phyloP scores from a whole-genome alignment of 495 filamentous ascomycete species.

The Penicillium malachiteum region DNA sequence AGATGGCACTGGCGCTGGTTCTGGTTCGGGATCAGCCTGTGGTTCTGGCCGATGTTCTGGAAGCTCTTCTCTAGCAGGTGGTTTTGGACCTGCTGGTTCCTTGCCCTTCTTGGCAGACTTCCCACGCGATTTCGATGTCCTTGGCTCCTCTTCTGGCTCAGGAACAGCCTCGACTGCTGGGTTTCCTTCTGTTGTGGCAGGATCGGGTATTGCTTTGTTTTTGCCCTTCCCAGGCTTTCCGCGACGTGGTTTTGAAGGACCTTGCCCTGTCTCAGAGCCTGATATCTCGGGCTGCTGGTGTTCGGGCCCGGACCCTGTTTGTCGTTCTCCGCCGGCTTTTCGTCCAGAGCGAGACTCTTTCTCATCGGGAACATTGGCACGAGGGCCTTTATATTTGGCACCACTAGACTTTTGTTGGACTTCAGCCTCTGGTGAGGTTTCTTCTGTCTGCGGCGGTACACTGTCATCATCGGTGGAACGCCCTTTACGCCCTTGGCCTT shows the following conservation, averaged over 20 bases:
- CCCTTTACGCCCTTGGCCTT: conserved; percentile 5
- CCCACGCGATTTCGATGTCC: conserved; percentile 17
- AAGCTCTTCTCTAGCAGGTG: conserved; percentile 18
- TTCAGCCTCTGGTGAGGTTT: neutral
- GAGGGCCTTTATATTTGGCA: neutral
- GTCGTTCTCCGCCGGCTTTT: neutral
- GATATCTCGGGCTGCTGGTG: neutral
- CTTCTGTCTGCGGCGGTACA: neutral
- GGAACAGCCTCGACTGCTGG: conserved; percentile 1
- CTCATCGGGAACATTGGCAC: neutral
- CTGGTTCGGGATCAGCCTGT: conserved; percentile 9
- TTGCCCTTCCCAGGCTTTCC: neutral
- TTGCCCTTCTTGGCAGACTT: conserved; percentile 16
- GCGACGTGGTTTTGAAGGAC: neutral
- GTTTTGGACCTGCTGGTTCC: conserved; percentile 11
- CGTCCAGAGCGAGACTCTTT: conserved; percentile 1
- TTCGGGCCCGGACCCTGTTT: neutral
- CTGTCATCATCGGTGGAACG: neutral
- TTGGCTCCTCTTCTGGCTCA: conserved; percentile 8
- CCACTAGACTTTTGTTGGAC: neutral
- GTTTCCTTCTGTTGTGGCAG: neutral
- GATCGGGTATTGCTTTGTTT: neutral
- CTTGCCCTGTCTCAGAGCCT: neutral
- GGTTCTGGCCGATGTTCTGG: conserved; percentile 4
- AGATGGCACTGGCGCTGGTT: conserved; percentile 1